These are phyloP conservation scores for Nyssa sinensis DNA, from an alignment of 148 eudicot species.

Conservation along the genomic window DNA sequence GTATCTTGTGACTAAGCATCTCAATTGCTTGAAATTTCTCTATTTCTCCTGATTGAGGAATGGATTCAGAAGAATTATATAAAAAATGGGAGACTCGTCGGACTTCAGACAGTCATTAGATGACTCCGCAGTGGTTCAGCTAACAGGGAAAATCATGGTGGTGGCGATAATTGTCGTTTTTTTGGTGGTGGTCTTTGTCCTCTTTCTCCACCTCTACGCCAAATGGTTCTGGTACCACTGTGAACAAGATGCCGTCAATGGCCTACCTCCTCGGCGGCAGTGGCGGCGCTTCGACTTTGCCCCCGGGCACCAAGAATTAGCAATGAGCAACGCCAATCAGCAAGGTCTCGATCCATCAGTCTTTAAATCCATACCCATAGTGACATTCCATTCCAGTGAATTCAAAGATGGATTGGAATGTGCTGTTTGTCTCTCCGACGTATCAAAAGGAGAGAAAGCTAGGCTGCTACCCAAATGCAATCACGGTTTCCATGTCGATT, in stretches of 20 bases:
- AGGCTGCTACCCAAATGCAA: conserved; percentile 70
- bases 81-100: conserved; percentile 31
- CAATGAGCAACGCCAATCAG: conserved; percentile 17
- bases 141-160: conserved; percentile 57
- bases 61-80: background rate
- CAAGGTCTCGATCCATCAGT: conserved; percentile 60
- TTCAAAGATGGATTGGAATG: conserved; percentile 70
- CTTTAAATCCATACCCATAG: conserved; percentile 48
- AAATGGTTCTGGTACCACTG: conserved; percentile 48
- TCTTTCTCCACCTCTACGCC: conserved; percentile 57
- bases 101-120: background rate
- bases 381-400: conserved; percentile 37
- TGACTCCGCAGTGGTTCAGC: conserved; percentile 25
- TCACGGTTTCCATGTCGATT: conserved; percentile 78
- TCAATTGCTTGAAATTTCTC: background rate
- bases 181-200: conserved; percentile 40
- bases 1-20: background rate
- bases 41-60: background rate
- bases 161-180: conserved; percentile 43
- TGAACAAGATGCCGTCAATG: conserved; percentile 34
- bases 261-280: conserved; percentile 21
- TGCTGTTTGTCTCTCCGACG: conserved; percentile 70
- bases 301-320: conserved; percentile 19
- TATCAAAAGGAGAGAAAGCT: conserved; percentile 52
- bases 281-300: conserved; percentile 38